phyloP scores from a whole-genome alignment of 2,329 filamentous ascomycete species.

The Ceratocystiopsis brevicomis region DNA sequence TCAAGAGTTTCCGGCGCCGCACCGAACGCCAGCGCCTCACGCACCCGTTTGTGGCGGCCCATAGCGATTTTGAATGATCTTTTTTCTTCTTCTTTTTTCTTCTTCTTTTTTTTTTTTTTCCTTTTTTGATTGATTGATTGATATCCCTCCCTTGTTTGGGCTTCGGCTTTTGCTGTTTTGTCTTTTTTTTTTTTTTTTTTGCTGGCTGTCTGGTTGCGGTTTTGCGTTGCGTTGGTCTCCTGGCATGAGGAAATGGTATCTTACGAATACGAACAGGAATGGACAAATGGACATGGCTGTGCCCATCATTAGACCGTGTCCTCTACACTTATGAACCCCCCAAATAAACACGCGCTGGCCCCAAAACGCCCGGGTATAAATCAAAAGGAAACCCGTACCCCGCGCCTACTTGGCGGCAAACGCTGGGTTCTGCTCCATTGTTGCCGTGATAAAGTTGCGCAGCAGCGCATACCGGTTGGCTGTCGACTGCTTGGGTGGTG shows the following conservation, averaged over 20 bases:
- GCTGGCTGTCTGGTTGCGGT: no score
- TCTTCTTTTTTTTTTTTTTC: not conserved
- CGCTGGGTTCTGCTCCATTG: constrained; percentile 73
- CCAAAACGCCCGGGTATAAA: no score
- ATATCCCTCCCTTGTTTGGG: no score
- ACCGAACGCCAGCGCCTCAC: constrained; percentile 51
- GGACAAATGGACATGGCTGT: no score
- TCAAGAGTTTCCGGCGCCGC: constrained; percentile 72
- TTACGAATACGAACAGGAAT: no score
- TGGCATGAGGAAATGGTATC: no score
- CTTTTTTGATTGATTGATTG: no score
- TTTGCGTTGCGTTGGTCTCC: no score
- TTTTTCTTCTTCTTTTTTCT: not conserved
- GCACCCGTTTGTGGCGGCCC: constrained; percentile 20
- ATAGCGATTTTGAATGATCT: constrained; percentile 20
- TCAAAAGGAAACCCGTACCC: no score
- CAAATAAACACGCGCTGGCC: no score
- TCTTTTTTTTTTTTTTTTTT: not conserved
- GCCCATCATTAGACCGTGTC: no score
- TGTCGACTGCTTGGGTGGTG: constrained; percentile 18
- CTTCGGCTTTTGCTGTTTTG: not conserved
- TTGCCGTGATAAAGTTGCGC: constrained; percentile 65
- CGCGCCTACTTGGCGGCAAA: constrained; percentile 26
- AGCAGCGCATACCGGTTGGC: constrained; percentile 60
- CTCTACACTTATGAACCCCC: no score